A percentile compares a stretch with the other conserved stretches of the same genome.
phyloP scores from a whole-genome alignment of 179 eudicot species.

The Carnegiea gigantea region DNA sequence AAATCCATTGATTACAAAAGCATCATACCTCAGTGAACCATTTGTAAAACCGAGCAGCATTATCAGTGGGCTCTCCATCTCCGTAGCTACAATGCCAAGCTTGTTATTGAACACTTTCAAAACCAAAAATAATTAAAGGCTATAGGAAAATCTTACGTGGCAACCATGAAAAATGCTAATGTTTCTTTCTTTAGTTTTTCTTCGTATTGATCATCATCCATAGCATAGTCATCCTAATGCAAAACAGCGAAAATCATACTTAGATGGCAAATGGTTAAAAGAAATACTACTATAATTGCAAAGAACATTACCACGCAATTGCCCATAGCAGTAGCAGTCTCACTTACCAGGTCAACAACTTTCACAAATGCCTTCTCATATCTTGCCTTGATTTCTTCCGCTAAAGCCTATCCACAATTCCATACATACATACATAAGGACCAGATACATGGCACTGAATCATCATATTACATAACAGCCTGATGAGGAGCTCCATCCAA shows the following conservation, averaged over 20 bases:
- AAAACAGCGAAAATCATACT: constrained; percentile 12
- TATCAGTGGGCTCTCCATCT: constrained; percentile 98
- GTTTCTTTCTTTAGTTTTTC: constrained; percentile 78
- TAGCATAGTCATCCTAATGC: constrained; percentile 87
- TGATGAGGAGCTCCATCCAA: not conserved
- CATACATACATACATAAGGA: not conserved
- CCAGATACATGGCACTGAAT: constrained; percentile 2
- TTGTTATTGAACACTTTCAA: not conserved
- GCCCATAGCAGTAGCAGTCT: constrained; percentile 9
- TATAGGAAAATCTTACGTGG: constrained; percentile 52
- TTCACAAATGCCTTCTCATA: constrained; percentile 78
- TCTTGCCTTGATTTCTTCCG: constrained; percentile 81
- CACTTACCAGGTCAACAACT: constrained; percentile 76
- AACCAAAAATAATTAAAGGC: constrained; percentile 1
- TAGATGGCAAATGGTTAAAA: not conserved
- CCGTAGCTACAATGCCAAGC: constrained; percentile 66
- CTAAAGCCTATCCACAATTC: constrained; percentile 51
- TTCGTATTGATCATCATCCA: constrained; percentile 77
- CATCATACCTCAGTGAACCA: constrained; percentile 78
- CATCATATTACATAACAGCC: not conserved
- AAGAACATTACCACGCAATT: not conserved
- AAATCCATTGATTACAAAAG: not conserved
- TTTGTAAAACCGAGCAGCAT: constrained; percentile 92
- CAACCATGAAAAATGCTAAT: constrained; percentile 71
- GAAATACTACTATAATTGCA: not conserved